A percentile compares a stretch with the other conserved stretches of the same genome.
Conservation (phyloP, 176 grass and related monocot species). For the Avena atlantica region DNA sequence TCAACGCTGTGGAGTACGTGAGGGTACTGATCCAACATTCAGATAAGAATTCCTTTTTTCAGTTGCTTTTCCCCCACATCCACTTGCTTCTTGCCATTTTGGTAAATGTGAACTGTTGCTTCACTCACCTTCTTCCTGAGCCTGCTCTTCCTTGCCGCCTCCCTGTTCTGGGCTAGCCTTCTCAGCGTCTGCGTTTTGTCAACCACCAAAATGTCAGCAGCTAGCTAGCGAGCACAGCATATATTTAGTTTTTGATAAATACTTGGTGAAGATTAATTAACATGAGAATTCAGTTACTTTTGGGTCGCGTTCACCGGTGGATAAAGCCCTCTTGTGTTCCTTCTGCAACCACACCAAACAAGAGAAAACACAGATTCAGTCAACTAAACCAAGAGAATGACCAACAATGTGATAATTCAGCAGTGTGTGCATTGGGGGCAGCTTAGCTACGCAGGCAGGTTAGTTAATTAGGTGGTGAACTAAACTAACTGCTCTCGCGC, state of each 20-base stretch:
- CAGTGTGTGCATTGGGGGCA: neutral
- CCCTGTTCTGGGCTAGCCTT: conserved; percentile 97
- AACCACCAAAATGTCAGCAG: neutral
- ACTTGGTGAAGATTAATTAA: neutral
- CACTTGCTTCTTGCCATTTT: conserved; percentile 7
- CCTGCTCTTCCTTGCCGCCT: conserved; percentile 97
- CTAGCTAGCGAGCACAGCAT: neutral
- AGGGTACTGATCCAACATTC: neutral
- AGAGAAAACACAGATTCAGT: neutral
- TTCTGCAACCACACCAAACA: conserved; percentile 56
- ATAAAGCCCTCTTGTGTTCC: conserved; percentile 69
- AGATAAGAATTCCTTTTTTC: neutral
- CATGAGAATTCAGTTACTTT: conserved; percentile 63
- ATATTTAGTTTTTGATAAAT: neutral
- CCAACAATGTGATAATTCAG: neutral
- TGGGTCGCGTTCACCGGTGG: conserved; percentile 71
- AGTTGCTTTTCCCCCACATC: neutral
- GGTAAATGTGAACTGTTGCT: conserved; percentile 11
- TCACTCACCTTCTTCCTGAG: conserved; percentile 87
- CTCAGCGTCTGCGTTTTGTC: conserved; percentile 68
- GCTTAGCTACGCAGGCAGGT: neutral
- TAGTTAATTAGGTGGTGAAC: neutral
- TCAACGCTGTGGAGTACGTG: neutral
- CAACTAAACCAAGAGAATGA: neutral
- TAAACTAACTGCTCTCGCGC: neutral